Evolutionary conservation across 768 basidiomycete genomes (phyloP).

Genomic region (Thelephora ganbajun): DNA sequence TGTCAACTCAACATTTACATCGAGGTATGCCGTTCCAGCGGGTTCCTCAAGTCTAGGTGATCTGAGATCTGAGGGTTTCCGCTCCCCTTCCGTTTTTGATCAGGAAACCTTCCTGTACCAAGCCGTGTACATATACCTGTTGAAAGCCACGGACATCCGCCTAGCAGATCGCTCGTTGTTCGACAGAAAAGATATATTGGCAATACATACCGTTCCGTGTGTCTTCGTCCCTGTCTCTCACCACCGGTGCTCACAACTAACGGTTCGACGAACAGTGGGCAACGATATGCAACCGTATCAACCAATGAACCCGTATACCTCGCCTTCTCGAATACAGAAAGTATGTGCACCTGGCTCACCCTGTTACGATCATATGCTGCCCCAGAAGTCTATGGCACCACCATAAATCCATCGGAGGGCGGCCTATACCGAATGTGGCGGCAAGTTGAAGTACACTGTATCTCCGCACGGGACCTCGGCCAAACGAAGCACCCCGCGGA

Average conservation of each 20-base stretch:
- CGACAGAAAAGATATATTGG: constrained; percentile 61
- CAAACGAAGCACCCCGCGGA: constrained; percentile 25
- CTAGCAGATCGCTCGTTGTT: constrained; percentile 63
- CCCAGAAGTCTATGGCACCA: constrained; percentile 64
- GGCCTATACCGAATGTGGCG: constrained; percentile 85
- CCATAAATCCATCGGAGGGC: constrained; percentile 40
- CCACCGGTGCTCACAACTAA: constrained; percentile 5
- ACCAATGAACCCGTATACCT: constrained; percentile 60
- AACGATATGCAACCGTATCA: constrained; percentile 39
- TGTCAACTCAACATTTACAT: constrained; percentile 64
- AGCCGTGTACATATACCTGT: constrained; percentile 55
- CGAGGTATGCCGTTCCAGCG: constrained; percentile 35
- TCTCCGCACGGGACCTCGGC: constrained; percentile 66
- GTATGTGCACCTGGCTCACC: constrained; percentile 62
- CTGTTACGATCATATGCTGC: constrained; percentile 70
- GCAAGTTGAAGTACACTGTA: constrained; percentile 57
- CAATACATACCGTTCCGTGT: constrained; percentile 51
- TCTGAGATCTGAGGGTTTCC: too few relatives aligned
- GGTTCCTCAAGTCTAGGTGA: too few relatives aligned
- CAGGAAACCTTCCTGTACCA: constrained; percentile 66
- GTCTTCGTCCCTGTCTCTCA: constrained; percentile 9
- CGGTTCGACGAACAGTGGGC: constrained; percentile 26
- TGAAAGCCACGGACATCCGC: constrained; percentile 75
- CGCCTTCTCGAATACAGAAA: constrained; percentile 50
- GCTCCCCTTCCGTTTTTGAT: background rate